phyloP scores from a whole-genome alignment of 352 stramenopile species.

The Phytophthora macrochlamydospora region DNA sequence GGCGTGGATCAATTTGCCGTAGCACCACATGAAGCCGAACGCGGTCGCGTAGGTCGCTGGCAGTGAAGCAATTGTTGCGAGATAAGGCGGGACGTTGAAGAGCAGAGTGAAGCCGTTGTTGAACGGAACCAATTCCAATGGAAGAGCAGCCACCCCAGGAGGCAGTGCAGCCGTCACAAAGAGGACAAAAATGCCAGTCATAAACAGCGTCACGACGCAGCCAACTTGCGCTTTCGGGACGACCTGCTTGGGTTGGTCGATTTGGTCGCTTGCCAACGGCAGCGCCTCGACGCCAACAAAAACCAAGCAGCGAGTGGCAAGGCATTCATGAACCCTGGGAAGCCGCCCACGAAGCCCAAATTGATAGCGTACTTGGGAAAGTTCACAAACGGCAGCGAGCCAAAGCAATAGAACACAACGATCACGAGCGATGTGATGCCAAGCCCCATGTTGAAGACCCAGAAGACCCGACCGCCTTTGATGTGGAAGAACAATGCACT shows the following conservation, averaged over 20 bases:
- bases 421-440: constrained; percentile 37
- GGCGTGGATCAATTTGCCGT: constrained; percentile 52
- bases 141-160: constrained; percentile 27
- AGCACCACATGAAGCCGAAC: constrained; percentile 64
- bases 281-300: constrained; percentile 56
- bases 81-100: constrained; percentile 19
- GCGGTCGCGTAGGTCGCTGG: constrained; percentile 57
- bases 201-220: constrained; percentile 48
- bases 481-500: constrained; percentile 41
- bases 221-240: constrained; percentile 49
- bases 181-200: constrained; percentile 38
- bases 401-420: constrained; percentile 45
- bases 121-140: constrained; percentile 33
- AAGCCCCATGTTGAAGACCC: constrained; percentile 44
- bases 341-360: constrained; percentile 23
- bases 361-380: constrained; percentile 27
- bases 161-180: constrained; percentile 43
- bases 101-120: constrained; percentile 40
- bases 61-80: constrained; percentile 44
- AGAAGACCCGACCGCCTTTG: constrained; percentile 40
- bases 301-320: constrained; percentile 48
- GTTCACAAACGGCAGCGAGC: constrained; percentile 33
- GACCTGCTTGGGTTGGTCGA: constrained; percentile 42
- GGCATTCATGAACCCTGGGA: constrained; percentile 38
- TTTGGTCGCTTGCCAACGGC: constrained; percentile 36